Conservation (phyloP, 179 eudicot species). For the Corrigiola litoralis region DNA sequence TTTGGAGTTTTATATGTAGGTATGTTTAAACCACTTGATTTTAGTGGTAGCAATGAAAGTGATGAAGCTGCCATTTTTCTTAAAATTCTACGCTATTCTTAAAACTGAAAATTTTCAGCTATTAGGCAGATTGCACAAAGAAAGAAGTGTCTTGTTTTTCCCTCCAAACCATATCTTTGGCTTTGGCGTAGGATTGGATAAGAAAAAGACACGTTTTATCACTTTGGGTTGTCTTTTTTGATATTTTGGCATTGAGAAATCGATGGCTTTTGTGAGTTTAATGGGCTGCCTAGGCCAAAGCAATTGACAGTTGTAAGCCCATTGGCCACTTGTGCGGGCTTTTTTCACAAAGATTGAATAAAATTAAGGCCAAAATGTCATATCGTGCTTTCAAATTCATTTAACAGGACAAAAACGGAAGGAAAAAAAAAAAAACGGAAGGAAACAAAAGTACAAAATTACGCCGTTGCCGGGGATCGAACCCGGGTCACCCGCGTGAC, state of each 20-base stretch:
- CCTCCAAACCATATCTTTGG: conserved; percentile 14
- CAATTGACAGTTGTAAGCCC: no score
- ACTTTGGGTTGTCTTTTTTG: no score
- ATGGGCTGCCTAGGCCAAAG: no score
- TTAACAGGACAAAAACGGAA: no score
- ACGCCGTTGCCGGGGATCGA: conserved; percentile 99
- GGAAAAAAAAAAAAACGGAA: no score
- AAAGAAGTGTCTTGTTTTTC: not conserved
- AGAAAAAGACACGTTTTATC: conserved; percentile 30
- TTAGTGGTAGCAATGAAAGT: conserved; percentile 39
- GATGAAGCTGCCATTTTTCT: conserved; percentile 53
- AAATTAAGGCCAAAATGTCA: no score
- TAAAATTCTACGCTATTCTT: not conserved
- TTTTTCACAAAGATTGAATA: no score
- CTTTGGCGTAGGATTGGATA: conserved; percentile 19
- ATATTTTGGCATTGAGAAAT: no score
- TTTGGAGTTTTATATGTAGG: conserved; percentile 11
- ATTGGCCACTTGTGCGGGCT: no score
- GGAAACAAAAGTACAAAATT: not conserved
- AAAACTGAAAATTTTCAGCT: not conserved
- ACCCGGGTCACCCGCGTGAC: conserved; percentile 99
- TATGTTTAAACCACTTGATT: conserved; percentile 24
- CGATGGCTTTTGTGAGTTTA: no score
- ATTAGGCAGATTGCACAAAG: not conserved
- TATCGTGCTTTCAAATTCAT: no score